Base-by-base conservation (phyloP, 495 filamentous ascomycete genomes). In the Penicillium paradoxum region DNA sequence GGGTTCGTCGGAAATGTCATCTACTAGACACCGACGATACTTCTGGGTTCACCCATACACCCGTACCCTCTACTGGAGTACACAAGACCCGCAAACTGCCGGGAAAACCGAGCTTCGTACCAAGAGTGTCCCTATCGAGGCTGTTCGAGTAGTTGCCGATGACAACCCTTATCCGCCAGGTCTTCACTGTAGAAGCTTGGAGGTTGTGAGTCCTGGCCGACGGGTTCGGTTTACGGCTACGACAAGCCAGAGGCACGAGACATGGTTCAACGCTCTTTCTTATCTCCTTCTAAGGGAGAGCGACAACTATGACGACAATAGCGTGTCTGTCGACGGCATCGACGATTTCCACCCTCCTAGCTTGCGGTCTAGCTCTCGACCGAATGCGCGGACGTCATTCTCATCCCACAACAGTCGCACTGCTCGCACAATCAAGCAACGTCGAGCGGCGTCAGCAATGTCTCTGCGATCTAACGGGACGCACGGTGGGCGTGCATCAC, bases 31-130 rank as follows among this genome's bases (percentile, higher is more conserved):
- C 66, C 83, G 89, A 30, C 85, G 93, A 24, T 98, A 96, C 75
- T 98, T 98, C 81, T 98, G 93, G 93, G 88, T 98, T 18, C 93
- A 98, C 69, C 93, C 93, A 0, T 98, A 98, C 69, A 98, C 95
- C 4, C 83, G 91, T 25, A 97, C 92, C 0, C 68, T 98, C 51
- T 98, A 98, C 75, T 98, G 93, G 93, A 95, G 89, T 64, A 89
- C 95, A 51, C 79, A 84, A 34, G 92, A 97, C 68, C 95, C 95
- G 1, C 81, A 86, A 37, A 78, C 75, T 22, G 89, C 85, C 44
- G 88, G 89, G 14, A 82, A 87, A 55, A 74, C 78, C 17, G 87
- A 96, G 68, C 70, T 91, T 53, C 88, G 85, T 61, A 90, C 95
- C 21, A 98, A 98, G 83, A 95, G 89, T 71, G 90, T 97, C 32